Percentiles rank a stretch among this genome's conserved stretches.
Conservation (phyloP, 106 monocot species). For the Platanthera guangdongensis region DNA sequence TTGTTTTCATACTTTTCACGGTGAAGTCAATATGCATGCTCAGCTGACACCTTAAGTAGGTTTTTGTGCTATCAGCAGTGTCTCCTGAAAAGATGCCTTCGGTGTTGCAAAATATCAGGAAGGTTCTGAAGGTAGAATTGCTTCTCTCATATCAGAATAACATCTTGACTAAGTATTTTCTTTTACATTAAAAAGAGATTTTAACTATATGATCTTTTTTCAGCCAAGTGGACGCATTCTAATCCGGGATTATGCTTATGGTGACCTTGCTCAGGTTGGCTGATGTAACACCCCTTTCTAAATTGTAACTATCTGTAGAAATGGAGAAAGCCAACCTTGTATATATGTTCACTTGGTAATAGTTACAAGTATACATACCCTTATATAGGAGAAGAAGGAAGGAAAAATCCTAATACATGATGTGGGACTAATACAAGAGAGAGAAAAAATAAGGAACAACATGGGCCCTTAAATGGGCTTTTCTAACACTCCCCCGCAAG, state of each 20-base stretch:
- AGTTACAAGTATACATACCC: no score
- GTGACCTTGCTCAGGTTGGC: constrained; percentile 96
- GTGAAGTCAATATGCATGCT: not conserved
- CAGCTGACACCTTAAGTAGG: constrained; percentile 82
- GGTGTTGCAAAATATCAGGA: constrained; percentile 74
- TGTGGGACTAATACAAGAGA: no score
- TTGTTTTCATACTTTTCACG: not conserved
- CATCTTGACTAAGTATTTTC: not conserved
- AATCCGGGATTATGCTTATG: constrained; percentile 84
- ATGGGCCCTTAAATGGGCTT: no score
- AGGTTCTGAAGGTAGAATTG: constrained; percentile 64
- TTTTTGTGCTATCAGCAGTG: constrained; percentile 97
- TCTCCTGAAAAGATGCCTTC: constrained; percentile 86
- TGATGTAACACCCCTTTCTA: not conserved
- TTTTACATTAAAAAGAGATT: not conserved
- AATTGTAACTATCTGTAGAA: not conserved
- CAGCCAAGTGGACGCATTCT: constrained; percentile 87
- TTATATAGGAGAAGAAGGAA: no score
- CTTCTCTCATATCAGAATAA: not conserved
- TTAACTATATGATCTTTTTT: constrained; percentile 1
- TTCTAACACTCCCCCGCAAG: no score
- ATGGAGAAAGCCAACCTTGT: no score
- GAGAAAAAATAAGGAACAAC: no score
- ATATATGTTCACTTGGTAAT: no score
- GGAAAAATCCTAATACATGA: no score